Evolutionary conservation across 331 rosid species (phyloP), one percentile per base, ranked within the genome.

Genomic region (Quercus lobata): DNA sequence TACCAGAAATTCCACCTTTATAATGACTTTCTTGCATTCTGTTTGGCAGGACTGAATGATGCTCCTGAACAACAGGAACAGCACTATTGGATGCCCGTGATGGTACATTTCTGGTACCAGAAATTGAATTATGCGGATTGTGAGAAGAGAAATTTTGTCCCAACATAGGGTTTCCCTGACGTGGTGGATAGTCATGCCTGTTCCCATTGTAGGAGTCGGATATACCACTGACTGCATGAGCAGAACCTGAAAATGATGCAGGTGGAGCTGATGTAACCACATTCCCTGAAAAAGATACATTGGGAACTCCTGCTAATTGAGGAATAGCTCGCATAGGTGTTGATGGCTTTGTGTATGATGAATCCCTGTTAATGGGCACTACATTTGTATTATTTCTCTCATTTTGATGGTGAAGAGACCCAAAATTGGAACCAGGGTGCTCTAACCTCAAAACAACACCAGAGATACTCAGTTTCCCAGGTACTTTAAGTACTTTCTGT

Each of bases 401-500:
- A 30, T 78, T 81, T 85, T 85, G 92, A 73, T 82, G 81, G 71
- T 80, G 90, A 79, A 78, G 77, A 44, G 89, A 72, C 73, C 88
- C 90, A 46, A 79, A 83, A 84, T 82, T 84, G 65, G 89, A 83
- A 84, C 84, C 83, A 19, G 96, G 91, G 81, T 84, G 85, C 79
- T 95, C 99, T 86, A 95, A 78, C 89, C 99, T 90, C 74, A 96
- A 87, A 83, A 96, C 79, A 68, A 93, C 98, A 62, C 99, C 98
- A 73, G 99, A 91, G 60, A 96, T 96, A 83, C 99, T 96, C 87
- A 96, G 80, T 70, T 90, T 93, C 68, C 99, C 99, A 7, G 98
- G 99, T 76, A 93, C 98, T 85, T 91, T 93, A 72, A 93, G 85
- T 65, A 93, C 97, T 84, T 93, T 93, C 83, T 93, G 86, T 37